Base-by-base conservation (phyloP, 345 rosid species). In the Gossypium australe region DNA sequence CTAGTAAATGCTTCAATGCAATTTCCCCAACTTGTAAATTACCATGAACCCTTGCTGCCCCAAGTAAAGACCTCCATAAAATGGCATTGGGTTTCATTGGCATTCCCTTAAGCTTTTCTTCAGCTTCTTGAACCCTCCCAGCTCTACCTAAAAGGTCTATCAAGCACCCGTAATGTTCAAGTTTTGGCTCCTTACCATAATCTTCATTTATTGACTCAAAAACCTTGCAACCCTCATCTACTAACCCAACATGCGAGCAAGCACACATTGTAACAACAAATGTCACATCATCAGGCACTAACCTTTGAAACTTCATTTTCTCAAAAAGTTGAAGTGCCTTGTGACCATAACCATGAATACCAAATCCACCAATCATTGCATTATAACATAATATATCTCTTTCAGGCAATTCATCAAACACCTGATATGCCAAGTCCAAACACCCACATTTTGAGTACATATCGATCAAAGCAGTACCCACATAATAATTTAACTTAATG, bases 1-100 rank as follows among this genome's bases (percentile, higher is more conserved):
- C 82, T 51, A 84, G 55, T 49, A 91, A 82, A 58, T 86, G 81
- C 55, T 86, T 82, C 25, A 81, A 74, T 0, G 92, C 89, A 75
- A 77, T 29, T 55, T 88, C 86, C 12, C 90, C 92, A 20, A 83
- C 81, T 67, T 79, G 79, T 52, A 80, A 74, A 72, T 88, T 82
- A 59, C 84, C 88, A 67, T 88, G 87, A 61, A 85, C 75, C 75
- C 84, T 87, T 13, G 97, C 91, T 75, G 89, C 92, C 2, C 79
- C 92, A 0, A 88, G 82, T 72, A 91, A 79, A 51, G 92, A 89
- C 82, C 92, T 89, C 90, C 94, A 91, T 67, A 87, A 16, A 34
- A 76, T 79, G 0, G 92, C 88, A 55, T 85, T 88, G 0, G 94
- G 89, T 75, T 86, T 81, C 91, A 88, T 78, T 1, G 91, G 92